A percentile compares a stretch with the other conserved stretches of the same genome.
Evolutionary conservation across 805 yeast species (phyloP).

Genomic region (baker's yeast (Saccharomyces cerevisiae)): DNA sequence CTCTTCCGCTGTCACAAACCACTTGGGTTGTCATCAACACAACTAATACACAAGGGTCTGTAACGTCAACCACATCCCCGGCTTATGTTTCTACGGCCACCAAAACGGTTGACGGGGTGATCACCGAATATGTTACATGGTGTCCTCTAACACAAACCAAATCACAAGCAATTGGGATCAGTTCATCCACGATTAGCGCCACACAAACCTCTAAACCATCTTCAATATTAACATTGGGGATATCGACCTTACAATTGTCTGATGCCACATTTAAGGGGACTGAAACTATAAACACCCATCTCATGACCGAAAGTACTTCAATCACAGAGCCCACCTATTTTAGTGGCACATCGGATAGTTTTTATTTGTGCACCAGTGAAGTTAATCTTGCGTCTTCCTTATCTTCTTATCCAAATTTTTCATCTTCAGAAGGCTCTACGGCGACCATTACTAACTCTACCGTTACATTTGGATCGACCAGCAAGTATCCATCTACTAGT

Average conservation of each 20-base stretch:
- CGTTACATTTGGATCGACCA: neutral
- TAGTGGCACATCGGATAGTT: neutral
- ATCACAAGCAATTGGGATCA: neutral
- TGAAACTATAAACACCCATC: neutral
- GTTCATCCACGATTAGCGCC: neutral
- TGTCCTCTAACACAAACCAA: constrained; percentile 25
- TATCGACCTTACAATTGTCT: neutral
- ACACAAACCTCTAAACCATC: neutral
- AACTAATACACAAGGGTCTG: neutral
- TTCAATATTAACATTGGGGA: neutral
- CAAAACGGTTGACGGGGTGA: constrained; percentile 18
- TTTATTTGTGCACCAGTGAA: neutral
- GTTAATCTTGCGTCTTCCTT: neutral
- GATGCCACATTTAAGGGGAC: neutral
- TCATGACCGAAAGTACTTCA: neutral
- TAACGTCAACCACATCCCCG: neutral
- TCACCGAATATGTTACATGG: constrained; percentile 31
- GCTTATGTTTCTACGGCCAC: constrained; percentile 12
- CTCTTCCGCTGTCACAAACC: neutral
- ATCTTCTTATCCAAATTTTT: neutral
- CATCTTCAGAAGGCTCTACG: neutral
- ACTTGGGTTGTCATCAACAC: neutral
- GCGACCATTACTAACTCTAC: neutral
- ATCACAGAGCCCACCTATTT: neutral
- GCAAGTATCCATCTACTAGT: neutral